phyloP scores from a whole-genome alignment of 2,329 filamentous ascomycete genomes.

The Trichophyton simii region DNA sequence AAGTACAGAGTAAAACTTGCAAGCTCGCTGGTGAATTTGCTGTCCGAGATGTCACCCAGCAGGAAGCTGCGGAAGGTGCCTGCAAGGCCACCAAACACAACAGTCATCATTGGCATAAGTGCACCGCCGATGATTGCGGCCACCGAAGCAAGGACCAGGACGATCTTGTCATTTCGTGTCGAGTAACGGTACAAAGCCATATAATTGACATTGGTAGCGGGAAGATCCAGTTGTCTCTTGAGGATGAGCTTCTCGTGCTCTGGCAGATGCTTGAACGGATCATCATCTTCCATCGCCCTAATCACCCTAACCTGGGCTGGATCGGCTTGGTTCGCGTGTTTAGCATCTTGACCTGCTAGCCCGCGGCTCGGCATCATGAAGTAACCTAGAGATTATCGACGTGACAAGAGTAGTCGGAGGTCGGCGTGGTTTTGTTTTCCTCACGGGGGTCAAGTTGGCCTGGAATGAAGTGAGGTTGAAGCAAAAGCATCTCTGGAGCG shows the following conservation, averaged over 20 bases:
- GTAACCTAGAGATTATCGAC: neutral
- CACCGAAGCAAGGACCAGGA: neutral
- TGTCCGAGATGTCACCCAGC: neutral
- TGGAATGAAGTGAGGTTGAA: neutral
- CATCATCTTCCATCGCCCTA: conserved; percentile 26
- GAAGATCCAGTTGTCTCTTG: conserved; percentile 53
- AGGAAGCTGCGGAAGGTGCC: neutral
- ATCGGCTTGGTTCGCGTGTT: neutral
- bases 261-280: conserved; percentile 49
- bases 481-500: neutral
- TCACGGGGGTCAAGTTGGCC: neutral
- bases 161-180: conserved; percentile 42
- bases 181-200: conserved; percentile 57
- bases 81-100: neutral
- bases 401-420: neutral
- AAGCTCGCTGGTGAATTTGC: neutral
- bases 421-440: neutral
- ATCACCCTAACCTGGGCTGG: neutral
- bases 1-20: conserved; percentile 43
- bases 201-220: conserved; percentile 50
- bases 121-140: neutral
- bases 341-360: neutral
- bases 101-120: neutral
- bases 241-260: conserved; percentile 53
- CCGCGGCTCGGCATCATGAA: neutral